Percentiles rank a stretch among this genome's conserved stretches.
Evolutionary conservation across 176 grass and related monocot species (phyloP).

Genomic region (Oryza officinalis): DNA sequence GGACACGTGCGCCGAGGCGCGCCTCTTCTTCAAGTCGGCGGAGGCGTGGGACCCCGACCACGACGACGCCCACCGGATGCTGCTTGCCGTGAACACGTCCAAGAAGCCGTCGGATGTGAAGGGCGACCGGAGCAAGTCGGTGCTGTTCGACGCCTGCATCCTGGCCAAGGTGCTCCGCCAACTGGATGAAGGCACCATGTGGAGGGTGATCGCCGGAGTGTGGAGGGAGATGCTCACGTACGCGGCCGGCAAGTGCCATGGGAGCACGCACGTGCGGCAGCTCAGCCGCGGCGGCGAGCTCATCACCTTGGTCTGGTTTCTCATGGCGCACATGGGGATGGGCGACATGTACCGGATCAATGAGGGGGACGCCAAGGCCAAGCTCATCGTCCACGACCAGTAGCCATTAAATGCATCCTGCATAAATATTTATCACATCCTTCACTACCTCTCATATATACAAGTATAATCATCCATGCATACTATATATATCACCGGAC

Average conservation of each 20-base stretch:
- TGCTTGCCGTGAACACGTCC: slow-evolving; percentile 22
- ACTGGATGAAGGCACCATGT: neutral
- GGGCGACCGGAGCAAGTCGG: slow-evolving; percentile 42
- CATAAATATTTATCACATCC: no score
- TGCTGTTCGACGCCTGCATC: slow-evolving; percentile 50
- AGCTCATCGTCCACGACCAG: slow-evolving; percentile 36
- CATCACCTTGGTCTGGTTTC: slow-evolving; percentile 52
- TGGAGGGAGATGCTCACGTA: slow-evolving; percentile 49
- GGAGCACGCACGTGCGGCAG: slow-evolving; percentile 35
- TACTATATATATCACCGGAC: no score
- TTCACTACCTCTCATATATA: no score
- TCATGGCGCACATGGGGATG: slow-evolving; percentile 48
- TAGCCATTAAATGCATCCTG: neutral
- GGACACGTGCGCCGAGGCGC: slow-evolving; percentile 49
- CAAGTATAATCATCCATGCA: no score
- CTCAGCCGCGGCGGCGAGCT: slow-evolving; percentile 47
- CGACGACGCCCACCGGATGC: neutral
- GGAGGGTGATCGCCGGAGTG: slow-evolving; percentile 11
- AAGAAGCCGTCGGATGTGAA: slow-evolving; percentile 11
- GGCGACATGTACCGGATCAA: slow-evolving; percentile 43
- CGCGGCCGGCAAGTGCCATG: slow-evolving; percentile 39
- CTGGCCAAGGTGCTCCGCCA: slow-evolving; percentile 26
- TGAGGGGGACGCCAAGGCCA: neutral
- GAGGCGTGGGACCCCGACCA: neutral
- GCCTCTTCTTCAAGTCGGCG: slow-evolving; percentile 1